Evolutionary conservation across 768 basidiomycete genomes (phyloP).

Genomic region (Serendipita sp.): DNA sequence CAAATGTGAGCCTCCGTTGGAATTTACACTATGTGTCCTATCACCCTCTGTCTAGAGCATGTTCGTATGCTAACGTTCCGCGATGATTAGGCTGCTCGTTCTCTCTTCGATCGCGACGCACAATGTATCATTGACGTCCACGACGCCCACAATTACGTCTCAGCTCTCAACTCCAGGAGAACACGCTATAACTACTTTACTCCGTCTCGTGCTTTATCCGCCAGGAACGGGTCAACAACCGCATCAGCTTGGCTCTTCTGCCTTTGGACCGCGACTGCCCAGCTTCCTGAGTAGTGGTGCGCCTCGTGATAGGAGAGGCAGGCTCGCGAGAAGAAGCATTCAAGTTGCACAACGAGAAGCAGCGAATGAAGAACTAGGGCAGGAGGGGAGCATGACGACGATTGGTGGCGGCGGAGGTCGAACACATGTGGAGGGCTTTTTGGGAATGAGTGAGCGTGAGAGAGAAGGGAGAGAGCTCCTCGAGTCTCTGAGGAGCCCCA

Average conservation of each 20-base stretch:
- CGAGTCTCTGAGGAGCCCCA: neutral
- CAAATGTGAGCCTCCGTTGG: slow-evolving; percentile 44
- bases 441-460: neutral
- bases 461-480: neutral
- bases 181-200: slow-evolving; percentile 48
- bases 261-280: slow-evolving; percentile 28
- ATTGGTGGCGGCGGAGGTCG: neutral
- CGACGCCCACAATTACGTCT: neutral
- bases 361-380: neutral
- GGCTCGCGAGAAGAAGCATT: neutral
- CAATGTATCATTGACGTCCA: neutral
- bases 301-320: slow-evolving; percentile 62
- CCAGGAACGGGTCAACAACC: neutral
- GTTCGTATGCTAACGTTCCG: too few species aligned
- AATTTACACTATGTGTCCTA: too few species aligned
- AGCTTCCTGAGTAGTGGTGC: slow-evolving; percentile 58
- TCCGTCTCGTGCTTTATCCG: slow-evolving; percentile 23
- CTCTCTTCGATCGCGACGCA: slow-evolving; percentile 13
- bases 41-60: too few species aligned
- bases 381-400: neutral
- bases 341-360: neutral
- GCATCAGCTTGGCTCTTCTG: neutral
- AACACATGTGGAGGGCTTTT: neutral
- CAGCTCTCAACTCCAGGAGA: slow-evolving; percentile 39
- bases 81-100: slow-evolving; percentile 14